Evolutionary conservation across 331 rosid species (phyloP).

Genomic region (Ulmus americana): DNA sequence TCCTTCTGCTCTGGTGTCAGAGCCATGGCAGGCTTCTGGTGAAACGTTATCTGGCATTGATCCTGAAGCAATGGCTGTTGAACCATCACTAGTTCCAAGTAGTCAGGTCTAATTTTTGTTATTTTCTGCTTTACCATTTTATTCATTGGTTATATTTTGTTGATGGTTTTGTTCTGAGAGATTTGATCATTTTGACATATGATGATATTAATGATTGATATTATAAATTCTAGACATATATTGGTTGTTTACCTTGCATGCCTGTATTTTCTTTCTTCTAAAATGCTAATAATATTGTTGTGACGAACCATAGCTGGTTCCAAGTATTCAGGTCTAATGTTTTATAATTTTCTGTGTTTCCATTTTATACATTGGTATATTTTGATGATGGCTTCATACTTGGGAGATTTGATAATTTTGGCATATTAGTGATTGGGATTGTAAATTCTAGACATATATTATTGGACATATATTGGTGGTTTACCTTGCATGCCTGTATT

Average conservation of each 20-base stretch:
- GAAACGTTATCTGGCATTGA: constrained; percentile 65
- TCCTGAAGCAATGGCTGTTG: constrained; percentile 73
- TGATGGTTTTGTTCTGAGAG: neutral
- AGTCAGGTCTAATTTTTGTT: constrained; percentile 50
- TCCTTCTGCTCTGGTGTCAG: constrained; percentile 74
- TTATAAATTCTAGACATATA: too few species aligned
- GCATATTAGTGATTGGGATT: neutral
- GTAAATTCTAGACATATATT: too few species aligned
- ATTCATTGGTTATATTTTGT: neutral
- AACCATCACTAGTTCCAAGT: constrained; percentile 60
- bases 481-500: too few species aligned
- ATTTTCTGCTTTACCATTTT: neutral
- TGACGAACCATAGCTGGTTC: constrained; percentile 65
- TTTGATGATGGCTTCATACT: neutral
- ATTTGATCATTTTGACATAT: too few species aligned
- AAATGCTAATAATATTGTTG: too few species aligned
- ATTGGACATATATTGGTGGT: too few species aligned
- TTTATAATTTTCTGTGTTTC: constrained; percentile 3
- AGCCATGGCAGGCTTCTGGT: constrained; percentile 70
- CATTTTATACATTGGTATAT: neutral
- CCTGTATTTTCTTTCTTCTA: too few species aligned
- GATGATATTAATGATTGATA: too few species aligned
- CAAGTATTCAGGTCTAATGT: constrained; percentile 59
- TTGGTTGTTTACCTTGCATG: too few species aligned
- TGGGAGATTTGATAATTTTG: neutral